Conservation (phyloP, 208 protist species). For the Perkinsela sp. region DNA sequence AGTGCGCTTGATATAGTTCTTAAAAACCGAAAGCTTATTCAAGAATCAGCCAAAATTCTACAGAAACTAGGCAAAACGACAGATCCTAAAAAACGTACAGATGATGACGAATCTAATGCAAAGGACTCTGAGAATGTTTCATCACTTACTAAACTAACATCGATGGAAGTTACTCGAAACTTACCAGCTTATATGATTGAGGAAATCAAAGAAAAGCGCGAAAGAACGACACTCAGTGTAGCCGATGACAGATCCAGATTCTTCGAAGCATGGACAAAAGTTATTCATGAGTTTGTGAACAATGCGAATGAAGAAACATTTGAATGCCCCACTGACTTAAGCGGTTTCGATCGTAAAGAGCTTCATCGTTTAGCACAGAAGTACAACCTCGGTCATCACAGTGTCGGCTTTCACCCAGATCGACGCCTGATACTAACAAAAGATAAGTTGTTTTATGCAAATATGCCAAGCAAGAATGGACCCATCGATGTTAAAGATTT, state of each 20-base stretch:
- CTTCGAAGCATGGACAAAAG: constrained; percentile 21
- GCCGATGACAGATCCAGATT: constrained; percentile 23
- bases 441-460: constrained; percentile 39
- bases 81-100: not conserved
- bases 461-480: not conserved
- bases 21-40: not conserved
- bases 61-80: not conserved
- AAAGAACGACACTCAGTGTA: not conserved
- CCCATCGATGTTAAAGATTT: not conserved
- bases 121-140: not conserved
- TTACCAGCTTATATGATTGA: not conserved
- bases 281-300: constrained; percentile 29
- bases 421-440: constrained; percentile 40
- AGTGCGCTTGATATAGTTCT: not conserved
- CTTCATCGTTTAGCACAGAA: constrained; percentile 41
- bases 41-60: not conserved
- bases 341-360: constrained; percentile 26
- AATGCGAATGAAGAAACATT: constrained; percentile 33
- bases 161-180: not conserved
- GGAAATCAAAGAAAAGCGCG: not conserved
- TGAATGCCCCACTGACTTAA: constrained; percentile 24
- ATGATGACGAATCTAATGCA: not conserved
- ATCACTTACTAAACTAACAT: not conserved
- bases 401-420: constrained; percentile 11
- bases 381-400: constrained; percentile 51